Evolutionary conservation across 2,329 filamentous ascomycete species (phyloP), one percentile per base, ranked within the genome.

Genomic region (Clarireedia sp.): DNA sequence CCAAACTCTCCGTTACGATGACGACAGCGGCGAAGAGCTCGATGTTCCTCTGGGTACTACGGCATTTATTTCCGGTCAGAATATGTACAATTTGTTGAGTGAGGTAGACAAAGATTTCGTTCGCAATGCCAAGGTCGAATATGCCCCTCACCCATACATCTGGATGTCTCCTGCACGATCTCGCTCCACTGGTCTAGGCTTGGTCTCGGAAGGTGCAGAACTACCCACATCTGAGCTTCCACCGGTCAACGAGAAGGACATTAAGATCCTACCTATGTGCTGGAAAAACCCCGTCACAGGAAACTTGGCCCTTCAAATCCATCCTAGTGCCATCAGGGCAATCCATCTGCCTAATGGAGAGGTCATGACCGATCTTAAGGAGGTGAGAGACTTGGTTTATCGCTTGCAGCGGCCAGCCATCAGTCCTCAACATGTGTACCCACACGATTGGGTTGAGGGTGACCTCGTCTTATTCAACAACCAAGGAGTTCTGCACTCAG

Each of bases 381-480:
- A 78, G 62, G 87, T 89, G 8, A 74, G 88, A 8, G 82, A 84
- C 37, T 83, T 80, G n/a, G 79, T 90, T 7, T 89, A 91, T 67
- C 72, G 77, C 21, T 70, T 91, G 53, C 87, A 91, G 71, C 74
- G 87, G 7, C 86, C 86, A 3, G 87, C 80, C 0, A 90, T 91
- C 62, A 79, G 80, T 12, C 86, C 87, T 0, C 68, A 75, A 56
- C 74, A 76, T 59, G 86, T 91, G 10, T 90, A 89, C 67, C 74
- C 85, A 8, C 84, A 90, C 63, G 85, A 90, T 63, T 91, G 87
- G 88, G 74, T 85, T 62, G 82, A 87, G 66, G 87, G 87, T 5
- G 87, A 90, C 66, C 71, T 89, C 56, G 87, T 89, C 0, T 73
- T 91, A 24, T 91, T 91, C 70, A 85, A 91, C 69, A 91, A 91